Evolutionary conservation across 202 grass and related monocot species (phyloP).

Genomic region (Panicum hallii): DNA sequence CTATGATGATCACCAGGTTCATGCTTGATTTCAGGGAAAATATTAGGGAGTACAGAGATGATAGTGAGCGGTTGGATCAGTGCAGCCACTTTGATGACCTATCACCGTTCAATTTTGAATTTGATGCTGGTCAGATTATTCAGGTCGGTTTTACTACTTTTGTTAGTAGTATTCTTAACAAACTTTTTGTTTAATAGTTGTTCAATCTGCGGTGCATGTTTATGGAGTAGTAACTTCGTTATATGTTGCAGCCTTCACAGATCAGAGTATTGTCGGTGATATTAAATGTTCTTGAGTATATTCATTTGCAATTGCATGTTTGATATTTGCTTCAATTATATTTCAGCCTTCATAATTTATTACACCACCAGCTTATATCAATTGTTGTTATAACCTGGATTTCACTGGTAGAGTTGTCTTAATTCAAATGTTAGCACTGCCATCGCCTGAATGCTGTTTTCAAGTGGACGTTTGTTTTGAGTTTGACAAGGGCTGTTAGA

Average conservation of each 20-base stretch:
- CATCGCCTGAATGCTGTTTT: background rate
- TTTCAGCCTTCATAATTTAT: background rate
- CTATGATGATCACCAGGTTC: conserved; percentile 11
- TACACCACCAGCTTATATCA: background rate
- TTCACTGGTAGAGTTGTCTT: background rate
- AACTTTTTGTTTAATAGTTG: background rate
- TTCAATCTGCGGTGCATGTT: conserved; percentile 7
- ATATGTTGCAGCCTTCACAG: conserved; percentile 28
- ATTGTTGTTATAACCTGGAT: conserved; percentile 9
- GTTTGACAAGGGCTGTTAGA: background rate
- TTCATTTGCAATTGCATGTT: conserved; percentile 39
- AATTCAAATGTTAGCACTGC: conserved; percentile 8
- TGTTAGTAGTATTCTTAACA: background rate
- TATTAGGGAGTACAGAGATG: conserved; percentile 60
- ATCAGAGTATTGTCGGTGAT: conserved; percentile 16
- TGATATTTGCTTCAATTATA: background rate
- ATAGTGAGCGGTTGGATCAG: conserved; percentile 66
- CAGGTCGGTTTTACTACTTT: conserved; percentile 55
- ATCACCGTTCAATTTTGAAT: conserved; percentile 62
- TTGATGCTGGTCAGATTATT: conserved; percentile 53
- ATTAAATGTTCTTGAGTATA: background rate
- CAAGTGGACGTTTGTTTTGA: conserved; percentile 3
- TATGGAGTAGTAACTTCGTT: conserved; percentile 11
- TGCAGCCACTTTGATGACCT: conserved; percentile 62
- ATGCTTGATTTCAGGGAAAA: conserved; percentile 56